These are phyloP conservation scores for Polysphondylium violaceum DNA, from an alignment of 78 protist genomes.

Conservation along the genomic window DNA sequence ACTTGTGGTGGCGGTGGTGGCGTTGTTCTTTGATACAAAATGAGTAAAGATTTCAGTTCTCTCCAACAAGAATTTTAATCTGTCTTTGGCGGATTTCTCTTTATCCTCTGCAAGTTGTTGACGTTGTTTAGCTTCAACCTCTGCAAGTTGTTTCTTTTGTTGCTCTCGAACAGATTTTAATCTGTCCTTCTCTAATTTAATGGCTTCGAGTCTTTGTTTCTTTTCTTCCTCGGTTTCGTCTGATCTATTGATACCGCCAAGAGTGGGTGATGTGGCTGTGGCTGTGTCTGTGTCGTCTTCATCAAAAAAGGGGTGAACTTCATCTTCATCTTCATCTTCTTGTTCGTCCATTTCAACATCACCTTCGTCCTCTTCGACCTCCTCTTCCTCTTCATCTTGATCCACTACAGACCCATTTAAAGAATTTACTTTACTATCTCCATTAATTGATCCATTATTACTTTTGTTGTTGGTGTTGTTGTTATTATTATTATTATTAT, in stretches of 20 bases:
- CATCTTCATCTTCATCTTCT: constrained; percentile 3
- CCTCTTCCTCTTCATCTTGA: neutral
- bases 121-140: constrained; percentile 27
- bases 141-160: constrained; percentile 51
- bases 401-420: too few relatives aligned
- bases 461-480: too few relatives aligned
- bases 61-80: constrained; percentile 77
- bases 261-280: neutral
- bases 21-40: constrained; percentile 47
- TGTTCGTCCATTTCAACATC: neutral
- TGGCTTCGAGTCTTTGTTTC: constrained; percentile 35
- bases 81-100: constrained; percentile 60
- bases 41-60: constrained; percentile 67
- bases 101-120: constrained; percentile 41
- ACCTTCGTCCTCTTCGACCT: constrained; percentile 48
- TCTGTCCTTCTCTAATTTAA: constrained; percentile 53
- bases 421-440: too few relatives aligned
- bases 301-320: constrained; percentile 37
- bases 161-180: constrained; percentile 29
- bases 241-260: neutral
- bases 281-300: neutral
- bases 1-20: too few relatives aligned
- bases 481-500: too few relatives aligned
- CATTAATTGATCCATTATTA: too few relatives aligned
- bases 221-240: constrained; percentile 66